Evolutionary conservation across 495 filamentous ascomycete species (phyloP).

Genomic region (Lepidopterella palustris): DNA sequence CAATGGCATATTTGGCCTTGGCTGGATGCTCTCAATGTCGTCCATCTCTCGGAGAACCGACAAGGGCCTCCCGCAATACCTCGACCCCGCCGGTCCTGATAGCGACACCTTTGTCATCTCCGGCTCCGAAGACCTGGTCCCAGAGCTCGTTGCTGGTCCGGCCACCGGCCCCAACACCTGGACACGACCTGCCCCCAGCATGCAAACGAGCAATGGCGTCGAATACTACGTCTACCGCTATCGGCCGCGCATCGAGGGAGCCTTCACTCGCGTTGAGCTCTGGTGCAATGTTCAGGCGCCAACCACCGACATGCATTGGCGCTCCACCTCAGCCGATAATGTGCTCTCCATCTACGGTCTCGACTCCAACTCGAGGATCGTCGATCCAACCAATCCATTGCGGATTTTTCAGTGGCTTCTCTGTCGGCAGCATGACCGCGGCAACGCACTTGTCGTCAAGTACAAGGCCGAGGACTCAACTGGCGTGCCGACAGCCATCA

Average conservation of each 20-base stretch:
- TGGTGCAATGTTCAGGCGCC: conserved; percentile 5
- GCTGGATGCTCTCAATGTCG: conserved; percentile 30
- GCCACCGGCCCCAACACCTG: neutral
- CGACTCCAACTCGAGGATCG: conserved; percentile 6
- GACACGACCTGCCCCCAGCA: neutral
- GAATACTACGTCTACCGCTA: conserved; percentile 19
- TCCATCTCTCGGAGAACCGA: conserved; percentile 31
- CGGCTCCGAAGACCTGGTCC: conserved; percentile 30
- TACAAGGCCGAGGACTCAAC: conserved; percentile 29
- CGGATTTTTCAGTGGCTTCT: conserved; percentile 25
- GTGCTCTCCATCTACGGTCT: conserved; percentile 15
- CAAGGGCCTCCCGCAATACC: conserved; percentile 32
- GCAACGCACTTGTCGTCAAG: conserved; percentile 14
- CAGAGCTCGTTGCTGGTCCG: conserved; percentile 1
- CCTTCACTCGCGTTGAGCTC: conserved; percentile 27
- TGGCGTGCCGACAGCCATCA: neutral
- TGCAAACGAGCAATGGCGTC: too few relatives aligned
- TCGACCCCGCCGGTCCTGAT: neutral
- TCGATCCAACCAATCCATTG: neutral
- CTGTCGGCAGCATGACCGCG: conserved; percentile 15
- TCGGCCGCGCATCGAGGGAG: conserved; percentile 16
- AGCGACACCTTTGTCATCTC: conserved; percentile 28
- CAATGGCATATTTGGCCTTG: conserved; percentile 37
- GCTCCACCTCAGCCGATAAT: conserved; percentile 17
- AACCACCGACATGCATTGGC: conserved; percentile 19